phyloP scores from a whole-genome alignment of 2,329 filamentous ascomycete genomes.

The Aureobasidium sp. region DNA sequence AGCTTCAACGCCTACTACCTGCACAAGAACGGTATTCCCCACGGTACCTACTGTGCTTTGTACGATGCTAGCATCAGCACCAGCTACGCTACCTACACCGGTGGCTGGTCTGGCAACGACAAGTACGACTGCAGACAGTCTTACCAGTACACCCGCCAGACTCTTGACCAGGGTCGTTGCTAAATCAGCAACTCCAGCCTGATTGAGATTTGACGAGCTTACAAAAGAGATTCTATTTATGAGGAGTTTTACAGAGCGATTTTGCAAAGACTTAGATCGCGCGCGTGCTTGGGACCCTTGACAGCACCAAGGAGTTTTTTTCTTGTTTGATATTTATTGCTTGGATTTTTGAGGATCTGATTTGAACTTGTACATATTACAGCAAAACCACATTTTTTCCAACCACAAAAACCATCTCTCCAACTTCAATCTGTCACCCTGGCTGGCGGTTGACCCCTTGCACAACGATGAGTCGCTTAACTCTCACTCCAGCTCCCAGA shows the following conservation, averaged over 20 bases:
- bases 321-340: not conserved
- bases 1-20: constrained; percentile 19
- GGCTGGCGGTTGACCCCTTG: not conserved
- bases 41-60: constrained; percentile 19
- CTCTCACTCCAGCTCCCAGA: not conserved
- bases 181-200: not conserved
- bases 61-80: constrained; percentile 15
- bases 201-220: not conserved
- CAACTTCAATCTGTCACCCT: not conserved
- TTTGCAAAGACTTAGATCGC: not conserved
- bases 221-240: not conserved
- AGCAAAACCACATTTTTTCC: not conserved
- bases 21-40: constrained; percentile 17
- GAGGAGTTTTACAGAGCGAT: not conserved
- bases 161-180: constrained; percentile 11
- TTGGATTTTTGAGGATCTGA: not conserved
- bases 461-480: not conserved
- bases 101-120: constrained; percentile 12
- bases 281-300: not conserved
- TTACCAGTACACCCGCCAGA: constrained; percentile 13
- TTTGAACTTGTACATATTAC: not conserved
- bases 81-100: constrained; percentile 14
- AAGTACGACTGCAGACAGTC: constrained; percentile 14
- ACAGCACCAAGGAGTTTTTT: not conserved
- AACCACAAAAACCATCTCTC: not conserved